Base-by-base conservation (phyloP, 2,329 filamentous ascomycete genomes). In the Epichloe coenophiala region DNA sequence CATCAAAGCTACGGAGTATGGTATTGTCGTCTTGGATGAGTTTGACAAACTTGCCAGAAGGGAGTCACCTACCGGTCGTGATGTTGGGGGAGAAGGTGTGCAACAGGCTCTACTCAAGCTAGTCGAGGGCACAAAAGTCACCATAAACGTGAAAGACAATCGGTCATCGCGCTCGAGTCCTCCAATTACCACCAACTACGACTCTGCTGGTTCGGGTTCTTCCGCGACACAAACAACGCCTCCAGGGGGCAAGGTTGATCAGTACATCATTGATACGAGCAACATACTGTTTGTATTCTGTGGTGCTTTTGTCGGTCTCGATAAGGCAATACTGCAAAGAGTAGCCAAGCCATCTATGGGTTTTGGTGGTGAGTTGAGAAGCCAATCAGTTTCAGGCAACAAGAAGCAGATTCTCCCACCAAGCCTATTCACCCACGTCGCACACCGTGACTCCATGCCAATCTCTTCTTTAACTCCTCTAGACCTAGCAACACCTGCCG, bases 221-320 rank as follows among this genome's bases (percentile, higher is more conserved):
- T 68, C 72, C 2, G 67, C 73, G 3, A 67, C 73, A 0, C 73
- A 76, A 53, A 60, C 69, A 2, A 59, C 66, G 4, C 73, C 74
- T 0, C 70, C 74, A 0, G 60, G 70, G 1, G 71, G 71, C 35
- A 80, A 78, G 57, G 71, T 76, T 8, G 78, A 81, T 48, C 80
- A 83, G 60, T 83, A 78, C 61, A 82, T 87, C 51, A 83, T 96
- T 52, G 86, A 93, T 59, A 98, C 93, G 0, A 90, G 89, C 56
- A 96, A 97, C 59, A 97, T 98, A 53, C 77, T 98, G 31, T 98
- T 98, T 68, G 89, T 98, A 40, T 95, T 93, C 65, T 94, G 90
- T 12, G 93, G 93, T 17, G 93, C 93, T 17, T 98, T 98, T 63
- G 86, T 94, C 37, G 91, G 90, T 2, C 74, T 97, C 1, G 88